phyloP scores from a whole-genome alignment of 768 basidiomycete genomes.

The Plicaturopsis crispa region DNA sequence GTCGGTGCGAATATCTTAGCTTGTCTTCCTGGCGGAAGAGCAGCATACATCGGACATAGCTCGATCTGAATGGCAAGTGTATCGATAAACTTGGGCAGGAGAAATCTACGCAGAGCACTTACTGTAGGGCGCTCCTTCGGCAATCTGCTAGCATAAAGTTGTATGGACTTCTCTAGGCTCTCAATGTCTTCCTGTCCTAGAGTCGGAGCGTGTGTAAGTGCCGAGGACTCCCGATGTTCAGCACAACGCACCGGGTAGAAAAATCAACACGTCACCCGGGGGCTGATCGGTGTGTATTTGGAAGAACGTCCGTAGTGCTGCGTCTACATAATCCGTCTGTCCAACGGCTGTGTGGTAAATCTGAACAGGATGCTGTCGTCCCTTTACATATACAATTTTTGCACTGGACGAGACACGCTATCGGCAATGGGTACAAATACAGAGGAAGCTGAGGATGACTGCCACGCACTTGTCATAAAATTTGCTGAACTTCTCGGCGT shows the following conservation, averaged over 20 bases:
- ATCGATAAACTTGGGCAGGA: background rate
- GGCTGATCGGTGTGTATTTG: constrained; percentile 81
- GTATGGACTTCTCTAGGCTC: constrained; percentile 68
- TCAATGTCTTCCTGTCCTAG: constrained; percentile 98
- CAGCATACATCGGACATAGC: constrained; percentile 79
- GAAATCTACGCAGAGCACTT: constrained; percentile 6
- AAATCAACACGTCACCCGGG: constrained; percentile 86
- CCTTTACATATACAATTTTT: constrained; percentile 84
- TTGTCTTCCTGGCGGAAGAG: constrained; percentile 74
- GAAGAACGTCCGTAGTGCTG: constrained; percentile 89
- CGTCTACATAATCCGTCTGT: constrained; percentile 80
- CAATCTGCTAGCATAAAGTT: constrained; percentile 59
- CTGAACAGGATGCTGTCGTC: constrained; percentile 87
- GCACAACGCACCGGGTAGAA: no score
- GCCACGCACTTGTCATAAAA: constrained; percentile 75
- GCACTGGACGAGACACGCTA: constrained; percentile 41
- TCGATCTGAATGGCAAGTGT: constrained; percentile 41
- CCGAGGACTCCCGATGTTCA: no score
- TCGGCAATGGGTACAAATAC: background rate
- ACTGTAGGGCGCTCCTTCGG: constrained; percentile 52
- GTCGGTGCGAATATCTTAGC: constrained; percentile 66
- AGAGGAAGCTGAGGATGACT: constrained; percentile 6
- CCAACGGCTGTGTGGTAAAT: constrained; percentile 71
- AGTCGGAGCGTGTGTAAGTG: background rate
- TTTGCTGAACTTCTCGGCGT: constrained; percentile 87